Evolutionary conservation across 495 filamentous ascomycete genomes (phyloP).

Genomic region (Trichoderma reesei): DNA sequence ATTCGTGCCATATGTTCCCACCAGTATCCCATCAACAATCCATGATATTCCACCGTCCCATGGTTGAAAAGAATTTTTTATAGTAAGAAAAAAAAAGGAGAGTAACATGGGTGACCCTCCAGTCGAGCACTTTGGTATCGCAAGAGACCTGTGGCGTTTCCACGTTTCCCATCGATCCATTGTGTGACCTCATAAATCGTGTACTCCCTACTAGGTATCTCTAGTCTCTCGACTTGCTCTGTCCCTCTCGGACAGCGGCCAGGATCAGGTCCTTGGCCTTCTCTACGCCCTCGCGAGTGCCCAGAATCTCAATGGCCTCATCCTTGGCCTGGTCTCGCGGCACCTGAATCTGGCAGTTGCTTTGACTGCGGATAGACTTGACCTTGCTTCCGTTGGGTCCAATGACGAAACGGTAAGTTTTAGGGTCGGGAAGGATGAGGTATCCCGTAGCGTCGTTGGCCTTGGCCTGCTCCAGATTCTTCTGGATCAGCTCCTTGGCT

Average conservation of each 20-base stretch:
- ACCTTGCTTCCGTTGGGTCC: conserved; percentile 84
- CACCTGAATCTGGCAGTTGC: conserved; percentile 84
- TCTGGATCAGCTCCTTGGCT: conserved; percentile 60
- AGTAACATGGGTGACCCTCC: not conserved
- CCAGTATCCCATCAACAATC: not conserved
- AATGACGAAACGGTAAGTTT: conserved; percentile 81
- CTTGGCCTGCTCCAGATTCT: conserved; percentile 60
- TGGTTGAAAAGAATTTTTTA: too few relatives aligned
- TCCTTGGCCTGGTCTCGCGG: conserved; percentile 66
- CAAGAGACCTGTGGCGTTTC: not conserved
- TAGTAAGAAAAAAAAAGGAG: not conserved
- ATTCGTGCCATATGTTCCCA: not conserved
- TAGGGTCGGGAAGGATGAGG: conserved; percentile 79
- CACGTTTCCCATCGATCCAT: not conserved
- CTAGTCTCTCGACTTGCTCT: conserved; percentile 13
- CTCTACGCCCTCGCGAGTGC: conserved; percentile 69
- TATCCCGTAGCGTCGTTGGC: conserved; percentile 71
- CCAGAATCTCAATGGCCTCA: conserved; percentile 83
- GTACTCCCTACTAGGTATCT: not conserved
- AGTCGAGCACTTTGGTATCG: not conserved
- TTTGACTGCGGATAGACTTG: conserved; percentile 83
- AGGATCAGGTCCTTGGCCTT: conserved; percentile 83
- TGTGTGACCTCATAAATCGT: not conserved
- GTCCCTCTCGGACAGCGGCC: conserved; percentile 56
- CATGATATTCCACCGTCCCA: not conserved